Evolutionary conservation across 257 asterid genomes (phyloP).

Genomic region (Petunia secreta): DNA sequence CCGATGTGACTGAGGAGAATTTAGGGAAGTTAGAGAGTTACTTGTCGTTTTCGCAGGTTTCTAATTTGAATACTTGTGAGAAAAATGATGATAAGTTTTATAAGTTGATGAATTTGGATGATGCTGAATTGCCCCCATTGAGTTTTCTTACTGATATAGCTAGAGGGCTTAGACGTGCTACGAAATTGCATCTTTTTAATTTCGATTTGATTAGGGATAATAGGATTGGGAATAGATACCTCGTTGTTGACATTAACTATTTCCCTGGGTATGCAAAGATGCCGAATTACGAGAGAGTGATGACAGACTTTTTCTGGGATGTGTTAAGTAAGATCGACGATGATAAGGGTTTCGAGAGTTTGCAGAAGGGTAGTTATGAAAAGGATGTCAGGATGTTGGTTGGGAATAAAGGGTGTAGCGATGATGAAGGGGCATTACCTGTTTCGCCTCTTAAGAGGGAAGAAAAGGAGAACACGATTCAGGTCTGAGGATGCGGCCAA

Average conservation of each 20-base stretch:
- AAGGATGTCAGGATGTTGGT: conserved; percentile 46
- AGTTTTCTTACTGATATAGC: conserved; percentile 62
- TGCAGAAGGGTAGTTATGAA: conserved; percentile 32
- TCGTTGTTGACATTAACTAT: conserved; percentile 73
- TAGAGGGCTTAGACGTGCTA: conserved; percentile 55
- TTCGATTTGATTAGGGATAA: conserved; percentile 78
- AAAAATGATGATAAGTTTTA: conserved; percentile 52
- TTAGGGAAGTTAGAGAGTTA: conserved; percentile 48
- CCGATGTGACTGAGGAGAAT: conserved; percentile 64
- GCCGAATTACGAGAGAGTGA: conserved; percentile 67
- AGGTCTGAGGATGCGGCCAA: conserved; percentile 40
- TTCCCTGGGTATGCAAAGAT: conserved; percentile 84
- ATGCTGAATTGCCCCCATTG: conserved; percentile 70
- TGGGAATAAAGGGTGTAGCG: conserved; percentile 48
- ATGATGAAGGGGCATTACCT: conserved; percentile 44
- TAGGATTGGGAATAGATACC: conserved; percentile 63
- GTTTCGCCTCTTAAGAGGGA: conserved; percentile 48
- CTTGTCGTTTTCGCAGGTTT: conserved; percentile 61
- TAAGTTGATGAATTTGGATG: conserved; percentile 60
- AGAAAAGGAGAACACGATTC: conserved; percentile 50
- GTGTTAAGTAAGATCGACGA: conserved; percentile 38
- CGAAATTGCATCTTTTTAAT: conserved; percentile 60
- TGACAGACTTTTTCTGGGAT: conserved; percentile 68
- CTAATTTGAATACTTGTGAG: conserved; percentile 51
- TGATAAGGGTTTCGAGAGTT: conserved; percentile 30